Conservation (phyloP, 768 basidiomycete species). For the Pulveroboletus frians region DNA sequence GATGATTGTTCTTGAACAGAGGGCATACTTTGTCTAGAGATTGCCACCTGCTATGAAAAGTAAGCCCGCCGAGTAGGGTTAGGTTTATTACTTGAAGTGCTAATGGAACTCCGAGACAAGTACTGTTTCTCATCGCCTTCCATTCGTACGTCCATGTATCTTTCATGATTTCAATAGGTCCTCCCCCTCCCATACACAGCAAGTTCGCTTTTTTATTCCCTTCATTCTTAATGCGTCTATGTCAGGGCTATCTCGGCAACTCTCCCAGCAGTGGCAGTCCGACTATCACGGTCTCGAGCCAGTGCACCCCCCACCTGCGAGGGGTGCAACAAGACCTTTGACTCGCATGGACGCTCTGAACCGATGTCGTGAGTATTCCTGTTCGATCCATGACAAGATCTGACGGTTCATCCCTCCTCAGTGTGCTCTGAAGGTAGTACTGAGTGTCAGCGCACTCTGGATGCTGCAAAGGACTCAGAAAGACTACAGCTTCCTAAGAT, state of each 20-base stretch:
- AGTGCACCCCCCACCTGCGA: slow-evolving; percentile 77
- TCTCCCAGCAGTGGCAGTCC: slow-evolving; percentile 76
- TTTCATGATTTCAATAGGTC: not conserved
- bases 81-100: slow-evolving; percentile 11
- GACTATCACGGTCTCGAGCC: slow-evolving; percentile 51
- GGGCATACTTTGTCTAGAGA: slow-evolving; percentile 12
- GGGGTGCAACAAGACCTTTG: slow-evolving; percentile 90
- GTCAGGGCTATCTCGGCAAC: not conserved
- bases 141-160: not conserved
- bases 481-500: slow-evolving; percentile 25
- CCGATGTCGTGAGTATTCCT: slow-evolving; percentile 67
- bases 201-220: not conserved
- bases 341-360: slow-evolving; percentile 93
- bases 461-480: slow-evolving; percentile 29
- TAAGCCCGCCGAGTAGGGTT: slow-evolving; percentile 6
- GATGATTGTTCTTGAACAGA: slow-evolving; percentile 19
- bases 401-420: slow-evolving; percentile 22
- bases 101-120: slow-evolving; percentile 8
- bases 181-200: not conserved
- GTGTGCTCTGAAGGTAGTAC: slow-evolving; percentile 79
- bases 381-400: not conserved
- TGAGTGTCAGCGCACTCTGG: slow-evolving; percentile 53
- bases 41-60: not conserved
- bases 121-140: slow-evolving; percentile 1
- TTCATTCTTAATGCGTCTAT: not conserved